These are phyloP conservation scores for Trypethelium eluteriae DNA, from an alignment of 495 filamentous ascomycete genomes.

Conservation along the genomic window DNA sequence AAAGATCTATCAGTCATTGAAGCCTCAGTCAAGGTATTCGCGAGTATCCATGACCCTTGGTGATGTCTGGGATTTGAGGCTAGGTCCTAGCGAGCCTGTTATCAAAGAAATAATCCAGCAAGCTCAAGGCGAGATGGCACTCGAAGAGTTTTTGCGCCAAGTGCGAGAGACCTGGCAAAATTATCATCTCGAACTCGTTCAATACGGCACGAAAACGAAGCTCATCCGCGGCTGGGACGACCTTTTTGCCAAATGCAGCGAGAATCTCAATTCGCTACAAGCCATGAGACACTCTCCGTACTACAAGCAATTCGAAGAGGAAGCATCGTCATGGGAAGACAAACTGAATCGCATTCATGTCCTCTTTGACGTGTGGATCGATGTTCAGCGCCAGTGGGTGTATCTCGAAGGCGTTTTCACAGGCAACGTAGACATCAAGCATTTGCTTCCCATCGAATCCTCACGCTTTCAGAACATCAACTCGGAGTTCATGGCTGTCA, in stretches of 20 bases:
- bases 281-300: conserved; percentile 99
- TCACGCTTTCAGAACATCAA: conserved; percentile 98
- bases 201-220: conserved; percentile 95
- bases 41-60: conserved; percentile 88
- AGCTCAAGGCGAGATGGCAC: conserved; percentile 95
- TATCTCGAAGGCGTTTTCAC: conserved; percentile 98
- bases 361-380: conserved; percentile 98
- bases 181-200: conserved; percentile 87
- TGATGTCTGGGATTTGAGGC: conserved; percentile 95
- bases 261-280: conserved; percentile 93
- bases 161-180: conserved; percentile 95
- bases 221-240: conserved; percentile 98
- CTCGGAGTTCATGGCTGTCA: conserved; percentile 90
- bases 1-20: conserved; percentile 91
- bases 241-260: conserved; percentile 94
- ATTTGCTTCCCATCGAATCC: conserved; percentile 90
- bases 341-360: conserved; percentile 95
- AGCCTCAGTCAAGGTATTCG: conserved; percentile 82
- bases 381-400: conserved; percentile 98
- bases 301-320: conserved; percentile 97
- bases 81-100: conserved; percentile 72
- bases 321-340: conserved; percentile 93
- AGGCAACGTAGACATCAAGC: conserved; percentile 97
- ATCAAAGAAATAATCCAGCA: conserved; percentile 89
- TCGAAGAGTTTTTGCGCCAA: conserved; percentile 95